Evolutionary conservation across 148 eudicot genomes (phyloP).

Genomic region (Diospyros lotus): DNA sequence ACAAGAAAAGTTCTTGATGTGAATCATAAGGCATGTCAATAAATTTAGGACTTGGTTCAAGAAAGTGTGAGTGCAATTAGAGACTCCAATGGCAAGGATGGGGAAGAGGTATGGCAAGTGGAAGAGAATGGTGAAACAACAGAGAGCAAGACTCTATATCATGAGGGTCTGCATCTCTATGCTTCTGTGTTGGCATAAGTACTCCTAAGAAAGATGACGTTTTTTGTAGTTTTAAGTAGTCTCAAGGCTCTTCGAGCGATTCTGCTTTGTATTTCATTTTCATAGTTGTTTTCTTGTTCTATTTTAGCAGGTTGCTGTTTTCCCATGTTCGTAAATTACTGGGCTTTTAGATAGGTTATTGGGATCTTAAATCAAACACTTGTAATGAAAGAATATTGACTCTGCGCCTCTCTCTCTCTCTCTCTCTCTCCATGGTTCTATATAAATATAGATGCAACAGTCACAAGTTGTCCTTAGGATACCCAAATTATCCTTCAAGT

Average conservation of each 20-base stretch:
- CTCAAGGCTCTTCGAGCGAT: background rate
- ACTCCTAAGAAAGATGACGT: background rate
- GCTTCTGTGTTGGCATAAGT: slow-evolving; percentile 41
- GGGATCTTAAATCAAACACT: no score
- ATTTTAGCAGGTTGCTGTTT: background rate
- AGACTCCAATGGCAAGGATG: slow-evolving; percentile 18
- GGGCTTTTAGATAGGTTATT: no score
- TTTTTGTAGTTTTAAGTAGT: background rate
- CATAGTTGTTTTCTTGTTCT: background rate
- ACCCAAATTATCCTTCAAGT: no score
- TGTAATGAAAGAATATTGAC: background rate
- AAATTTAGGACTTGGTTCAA: background rate
- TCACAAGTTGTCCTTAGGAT: background rate
- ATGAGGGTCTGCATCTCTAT: slow-evolving; percentile 49
- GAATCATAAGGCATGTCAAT: background rate
- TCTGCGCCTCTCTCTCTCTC: background rate
- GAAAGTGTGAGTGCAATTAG: background rate
- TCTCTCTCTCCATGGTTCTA: background rate
- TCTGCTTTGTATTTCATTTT: slow-evolving; percentile 1
- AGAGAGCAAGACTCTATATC: slow-evolving; percentile 42
- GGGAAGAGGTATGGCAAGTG: slow-evolving; percentile 36
- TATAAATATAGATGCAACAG: background rate
- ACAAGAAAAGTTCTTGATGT: background rate
- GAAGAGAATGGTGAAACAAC: slow-evolving; percentile 42
- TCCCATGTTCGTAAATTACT: no score